phyloP scores from a whole-genome alignment of 495 filamentous ascomycete genomes.

The Letharia lupina region DNA sequence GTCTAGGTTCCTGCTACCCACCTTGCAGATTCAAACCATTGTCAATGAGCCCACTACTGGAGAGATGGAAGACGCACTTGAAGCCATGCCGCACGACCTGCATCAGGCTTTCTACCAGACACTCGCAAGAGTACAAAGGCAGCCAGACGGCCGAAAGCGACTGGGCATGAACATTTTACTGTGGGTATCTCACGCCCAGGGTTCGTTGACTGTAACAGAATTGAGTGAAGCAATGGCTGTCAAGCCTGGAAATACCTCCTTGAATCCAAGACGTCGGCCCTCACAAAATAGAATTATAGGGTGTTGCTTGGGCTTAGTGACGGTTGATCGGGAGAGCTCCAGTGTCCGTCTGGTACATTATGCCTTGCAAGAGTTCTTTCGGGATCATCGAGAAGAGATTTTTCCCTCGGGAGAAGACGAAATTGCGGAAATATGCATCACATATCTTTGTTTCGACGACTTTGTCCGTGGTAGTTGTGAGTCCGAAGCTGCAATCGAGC shows the following conservation, averaged over 20 bases:
- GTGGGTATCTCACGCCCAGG: constrained; percentile 13
- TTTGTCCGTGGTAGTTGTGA: constrained; percentile 5
- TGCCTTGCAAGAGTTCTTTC: constrained; percentile 12
- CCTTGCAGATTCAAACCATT: constrained; percentile 17
- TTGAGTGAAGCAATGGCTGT: constrained; percentile 16
- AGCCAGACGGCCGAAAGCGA: constrained; percentile 10
- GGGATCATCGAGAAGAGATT: constrained; percentile 1
- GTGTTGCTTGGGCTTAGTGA: constrained; percentile 11
- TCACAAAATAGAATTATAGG: constrained; percentile 6
- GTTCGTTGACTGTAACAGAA: constrained; percentile 12
- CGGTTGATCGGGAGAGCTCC: constrained; percentile 7
- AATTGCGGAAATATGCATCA: constrained; percentile 16
- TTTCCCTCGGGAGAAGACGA: constrained; percentile 10
- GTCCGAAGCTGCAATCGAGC: not conserved
- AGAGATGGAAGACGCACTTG: constrained; percentile 18
- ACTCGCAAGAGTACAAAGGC: constrained; percentile 10
- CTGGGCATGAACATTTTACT: constrained; percentile 8
- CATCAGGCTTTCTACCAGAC: constrained; percentile 16
- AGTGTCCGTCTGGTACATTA: constrained; percentile 10
- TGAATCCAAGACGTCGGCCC: constrained; percentile 1
- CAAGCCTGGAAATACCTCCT: not conserved
- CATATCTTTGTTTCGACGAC: constrained; percentile 11
- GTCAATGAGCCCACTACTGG: constrained; percentile 15
- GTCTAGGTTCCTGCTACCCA: constrained; percentile 18
- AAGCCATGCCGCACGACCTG: constrained; percentile 5